A percentile compares a stretch with the other conserved stretches of the same genome.
phyloP scores from a whole-genome alignment of 805 yeast genomes.

The Ogataea pini region DNA sequence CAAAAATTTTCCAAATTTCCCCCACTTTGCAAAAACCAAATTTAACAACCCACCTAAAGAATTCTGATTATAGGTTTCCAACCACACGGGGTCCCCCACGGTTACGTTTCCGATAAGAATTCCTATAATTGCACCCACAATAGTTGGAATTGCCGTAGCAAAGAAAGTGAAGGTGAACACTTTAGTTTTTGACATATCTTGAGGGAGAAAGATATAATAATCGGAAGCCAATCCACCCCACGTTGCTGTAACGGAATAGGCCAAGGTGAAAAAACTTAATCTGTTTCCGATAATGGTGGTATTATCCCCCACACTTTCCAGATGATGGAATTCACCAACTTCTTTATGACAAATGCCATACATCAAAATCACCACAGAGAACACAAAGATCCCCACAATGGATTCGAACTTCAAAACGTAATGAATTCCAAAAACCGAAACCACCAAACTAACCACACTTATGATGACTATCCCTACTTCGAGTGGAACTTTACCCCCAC shows the following conservation, averaged over 20 bases:
- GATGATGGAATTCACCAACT: slow-evolving; percentile 38
- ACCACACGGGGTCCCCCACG: slow-evolving; percentile 56
- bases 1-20: slow-evolving; percentile 75
- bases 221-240: slow-evolving; percentile 91
- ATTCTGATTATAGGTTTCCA: slow-evolving; percentile 48
- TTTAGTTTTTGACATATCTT: slow-evolving; percentile 55
- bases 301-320: slow-evolving; percentile 39
- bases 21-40: slow-evolving; percentile 69
- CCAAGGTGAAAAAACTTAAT: slow-evolving; percentile 69
- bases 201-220: slow-evolving; percentile 81
- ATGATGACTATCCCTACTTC: slow-evolving; percentile 76
- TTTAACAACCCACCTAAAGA: slow-evolving; percentile 79
- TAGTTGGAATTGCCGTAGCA: slow-evolving; percentile 69
- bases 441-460: slow-evolving; percentile 58
- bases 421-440: slow-evolving; percentile 78
- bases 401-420: slow-evolving; percentile 70
- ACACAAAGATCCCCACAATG: slow-evolving; percentile 65
- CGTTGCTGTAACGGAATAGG: slow-evolving; percentile 78
- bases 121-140: slow-evolving; percentile 75
- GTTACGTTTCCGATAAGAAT: slow-evolving; percentile 71
- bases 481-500: slow-evolving; percentile 65
- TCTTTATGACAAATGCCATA: slow-evolving; percentile 58
- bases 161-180: slow-evolving; percentile 63
- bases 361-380: slow-evolving; percentile 63
- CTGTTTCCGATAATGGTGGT: slow-evolving; percentile 62